Evolutionary conservation across 2,329 filamentous ascomycete genomes (phyloP), one percentile per base, ranked within the genome.

Genomic region (Aspergillus ibericus): DNA sequence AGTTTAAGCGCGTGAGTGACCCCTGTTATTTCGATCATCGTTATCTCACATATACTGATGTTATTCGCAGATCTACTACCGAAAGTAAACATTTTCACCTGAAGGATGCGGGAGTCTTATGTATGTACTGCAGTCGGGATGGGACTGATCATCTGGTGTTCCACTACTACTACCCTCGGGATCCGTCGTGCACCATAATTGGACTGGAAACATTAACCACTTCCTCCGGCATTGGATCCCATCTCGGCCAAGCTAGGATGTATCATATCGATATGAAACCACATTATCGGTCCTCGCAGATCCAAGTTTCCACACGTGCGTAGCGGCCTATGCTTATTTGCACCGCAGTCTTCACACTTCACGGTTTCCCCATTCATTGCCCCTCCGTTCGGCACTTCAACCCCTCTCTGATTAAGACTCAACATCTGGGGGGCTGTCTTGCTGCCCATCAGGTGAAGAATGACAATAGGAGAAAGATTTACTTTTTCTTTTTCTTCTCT

Each of bases 1-100:
- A 97, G 76, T 97, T 98, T 82, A 99, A 98, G 77, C 96, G 96
- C 86, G 92, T 96, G 77, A 68, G 78, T 66, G 12, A 2, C 7
- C 10, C 7, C n/a, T 48, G 44, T 18, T 10, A 15, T 13, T 16
- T 29, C 47, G 20, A 54, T n/a, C 25, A 29, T 46, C 16, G 20
- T 36, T 36, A 25, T 16, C 18, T 59, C 22, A 58, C 57, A 51
- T 36, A 32, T 52, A 18, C 10, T 16, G 36, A 46, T 38, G n/a
- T 7, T 42, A n/a, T 20, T 63, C 22, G 20, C 29, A 80, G 77
- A 76, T 81, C 52, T 80, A 80, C 65, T 81, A 81, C 64, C 77
- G 79, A 53, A 81, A 81, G 67, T 81, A 71, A 75, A 60, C 50
- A 20, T 42, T 25, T 25, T 42, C 12, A n/a, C 38, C 20, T 20